Percentiles rank a stretch among this genome's conserved stretches.
phyloP scores from a whole-genome alignment of 2,329 filamentous ascomycete species.

The Geoglossum cookeanum region DNA sequence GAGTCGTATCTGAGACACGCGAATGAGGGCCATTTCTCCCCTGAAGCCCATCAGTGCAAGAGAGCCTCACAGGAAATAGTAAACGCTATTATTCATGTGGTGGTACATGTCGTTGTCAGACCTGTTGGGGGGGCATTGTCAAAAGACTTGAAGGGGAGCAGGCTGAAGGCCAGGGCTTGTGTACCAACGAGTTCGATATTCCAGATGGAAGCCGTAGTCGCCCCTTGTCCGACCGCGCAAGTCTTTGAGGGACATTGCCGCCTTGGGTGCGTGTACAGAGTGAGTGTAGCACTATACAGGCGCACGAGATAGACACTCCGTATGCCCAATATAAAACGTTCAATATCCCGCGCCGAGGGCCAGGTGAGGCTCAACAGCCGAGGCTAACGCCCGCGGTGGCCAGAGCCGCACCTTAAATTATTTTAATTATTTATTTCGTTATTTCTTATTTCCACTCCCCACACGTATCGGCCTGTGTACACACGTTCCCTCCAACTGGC shows the following conservation, averaged over 20 bases:
- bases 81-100: constrained; percentile 82
- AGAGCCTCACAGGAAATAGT: constrained; percentile 48
- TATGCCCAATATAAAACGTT: not conserved
- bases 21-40: not conserved
- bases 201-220: constrained; percentile 62
- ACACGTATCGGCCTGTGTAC: not conserved
- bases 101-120: constrained; percentile 90
- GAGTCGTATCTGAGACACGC: constrained; percentile 52
- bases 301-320: no score
- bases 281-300: no score
- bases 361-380: not conserved
- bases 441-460: not conserved
- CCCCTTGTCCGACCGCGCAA: constrained; percentile 43
- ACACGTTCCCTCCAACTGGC: constrained; percentile 19
- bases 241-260: constrained; percentile 6
- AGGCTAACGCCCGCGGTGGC: not conserved
- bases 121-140: constrained; percentile 28
- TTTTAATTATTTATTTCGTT: not conserved
- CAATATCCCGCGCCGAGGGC: not conserved
- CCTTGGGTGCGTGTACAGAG: no score
- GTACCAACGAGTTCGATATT: constrained; percentile 76
- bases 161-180: constrained; percentile 4
- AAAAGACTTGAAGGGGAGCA: not conserved
- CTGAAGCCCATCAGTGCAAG: not conserved
- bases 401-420: constrained; percentile 1